Conservation (phyloP, 345 rosid species). For the Aegle marmelos region DNA sequence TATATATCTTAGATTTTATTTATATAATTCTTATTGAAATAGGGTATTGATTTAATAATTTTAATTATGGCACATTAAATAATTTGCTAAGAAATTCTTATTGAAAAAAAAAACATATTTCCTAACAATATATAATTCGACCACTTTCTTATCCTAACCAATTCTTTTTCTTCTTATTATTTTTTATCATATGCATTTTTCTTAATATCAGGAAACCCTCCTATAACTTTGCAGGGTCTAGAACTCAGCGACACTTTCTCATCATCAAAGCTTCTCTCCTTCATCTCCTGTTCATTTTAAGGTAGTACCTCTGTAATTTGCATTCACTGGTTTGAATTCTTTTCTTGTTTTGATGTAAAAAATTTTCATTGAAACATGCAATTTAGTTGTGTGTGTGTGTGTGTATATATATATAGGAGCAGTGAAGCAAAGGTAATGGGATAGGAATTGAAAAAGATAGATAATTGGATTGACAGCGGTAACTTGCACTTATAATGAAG, state of each 20-base stretch:
- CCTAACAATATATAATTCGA: not conserved
- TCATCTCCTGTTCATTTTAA: constrained; percentile 28
- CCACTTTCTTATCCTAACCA: not conserved
- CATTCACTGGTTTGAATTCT: not conserved
- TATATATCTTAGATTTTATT: too few relatives aligned
- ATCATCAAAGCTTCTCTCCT: constrained; percentile 17
- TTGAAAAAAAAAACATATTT: too few relatives aligned
- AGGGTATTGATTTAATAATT: too few relatives aligned
- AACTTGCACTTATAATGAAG: constrained; percentile 83
- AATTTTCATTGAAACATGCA: not conserved
- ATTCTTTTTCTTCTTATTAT: not conserved
- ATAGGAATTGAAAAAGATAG: constrained; percentile 47
- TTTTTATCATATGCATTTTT: not conserved
- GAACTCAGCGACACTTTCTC: constrained; percentile 29
- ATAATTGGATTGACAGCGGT: constrained; percentile 94
- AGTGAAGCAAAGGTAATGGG: constrained; percentile 18
- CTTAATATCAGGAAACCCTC: not conserved
- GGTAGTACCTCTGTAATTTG: constrained; percentile 25
- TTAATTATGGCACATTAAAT: too few relatives aligned
- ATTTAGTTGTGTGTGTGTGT: too few relatives aligned
- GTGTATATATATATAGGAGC: constrained; percentile 8
- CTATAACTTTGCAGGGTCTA: constrained; percentile 31
- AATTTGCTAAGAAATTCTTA: too few relatives aligned
- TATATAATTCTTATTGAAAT: too few relatives aligned
- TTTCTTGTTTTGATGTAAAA: too few relatives aligned